These are phyloP conservation scores for Ceratobasidium sp. DNA, from an alignment of 1,284 basidiomycete species.

Conservation along the genomic window DNA sequence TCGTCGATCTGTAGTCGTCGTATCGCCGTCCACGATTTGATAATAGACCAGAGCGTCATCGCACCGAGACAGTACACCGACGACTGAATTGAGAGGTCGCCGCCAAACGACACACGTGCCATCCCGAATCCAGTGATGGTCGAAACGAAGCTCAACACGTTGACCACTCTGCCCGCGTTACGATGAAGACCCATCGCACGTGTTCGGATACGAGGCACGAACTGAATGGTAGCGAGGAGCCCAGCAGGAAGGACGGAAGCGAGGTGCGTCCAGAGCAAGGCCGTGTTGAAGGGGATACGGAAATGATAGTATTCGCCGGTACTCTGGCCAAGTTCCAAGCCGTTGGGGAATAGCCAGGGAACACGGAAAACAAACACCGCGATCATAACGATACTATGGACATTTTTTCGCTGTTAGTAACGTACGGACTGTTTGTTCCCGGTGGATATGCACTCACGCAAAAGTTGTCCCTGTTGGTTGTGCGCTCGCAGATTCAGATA, in stretches of 20 bases:
- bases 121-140: constrained; percentile 14
- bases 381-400: neutral
- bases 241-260: constrained; percentile 27
- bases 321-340: neutral
- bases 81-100: constrained; percentile 15
- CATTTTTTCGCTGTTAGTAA: neutral
- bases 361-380: neutral
- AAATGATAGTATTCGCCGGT: constrained; percentile 23
- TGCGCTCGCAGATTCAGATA: neutral
- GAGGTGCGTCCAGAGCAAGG: constrained; percentile 20
- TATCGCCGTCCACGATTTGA: constrained; percentile 7
- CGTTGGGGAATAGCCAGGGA: constrained; percentile 4
- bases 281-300: neutral
- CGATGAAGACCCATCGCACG: constrained; percentile 18
- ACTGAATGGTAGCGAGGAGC: constrained; percentile 6
- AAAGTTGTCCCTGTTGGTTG: constrained; percentile 3
- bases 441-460: neutral
- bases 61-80: neutral
- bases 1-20: constrained; percentile 11
- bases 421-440: neutral
- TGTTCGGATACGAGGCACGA: constrained; percentile 27
- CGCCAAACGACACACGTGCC: constrained; percentile 24
- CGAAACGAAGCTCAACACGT: constrained; percentile 16
- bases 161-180: constrained; percentile 9
- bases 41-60: constrained; percentile 11